Base-by-base conservation (phyloP, 2,329 filamentous ascomycete species). In the Ascochyta koolunga region DNA sequence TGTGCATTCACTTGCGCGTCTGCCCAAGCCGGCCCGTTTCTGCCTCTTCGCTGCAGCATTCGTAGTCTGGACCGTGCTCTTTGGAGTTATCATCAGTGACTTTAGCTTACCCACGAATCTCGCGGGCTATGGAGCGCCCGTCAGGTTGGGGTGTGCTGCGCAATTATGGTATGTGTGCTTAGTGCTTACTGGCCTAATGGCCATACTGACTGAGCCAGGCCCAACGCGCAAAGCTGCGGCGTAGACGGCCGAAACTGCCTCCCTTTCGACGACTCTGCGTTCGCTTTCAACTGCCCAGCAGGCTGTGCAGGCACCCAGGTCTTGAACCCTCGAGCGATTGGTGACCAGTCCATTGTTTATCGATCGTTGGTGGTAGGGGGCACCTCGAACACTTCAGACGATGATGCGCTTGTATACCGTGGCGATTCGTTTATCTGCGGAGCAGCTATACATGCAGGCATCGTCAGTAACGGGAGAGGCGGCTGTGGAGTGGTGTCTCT, bases 341-440 rank as follows among this genome's bases (percentile, higher is more conserved):
- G 83, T 13, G 79, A 80, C 42, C 81, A 87, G 62, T 84, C 88
- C 60, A 77, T 90, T 44, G 78, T 83, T 39, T 91, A 91, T 68
- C 77, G 75, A 21, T 78, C 86, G 0, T 71, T 90, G n/a, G 82
- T 91, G 2, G 79, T 91, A 22, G 89, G 89, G n/a, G 88, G 88
- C 2, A 74, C 78, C 2, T 27, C 58, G n/a, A 62, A 72, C 11
- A 42, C 32, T 15, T 40, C 57, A 2, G 57, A 57, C 31, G 58
- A 43, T 16, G 42, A 60, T 19, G 54, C 63, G 13, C 40, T 41
- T 3, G 53, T 68, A 13, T 76, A 76, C 33, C 68, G 73, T 8
- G 72, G 69, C 13, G 73, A 76, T 51, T 75, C 72, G 0, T 76
- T 75, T 49, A 68, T 76, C 18, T 76, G 73, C 49, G 66, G 66